Evolutionary conservation across 1,284 basidiomycete species (phyloP).

Genomic region (Trichosporon faecale): DNA sequence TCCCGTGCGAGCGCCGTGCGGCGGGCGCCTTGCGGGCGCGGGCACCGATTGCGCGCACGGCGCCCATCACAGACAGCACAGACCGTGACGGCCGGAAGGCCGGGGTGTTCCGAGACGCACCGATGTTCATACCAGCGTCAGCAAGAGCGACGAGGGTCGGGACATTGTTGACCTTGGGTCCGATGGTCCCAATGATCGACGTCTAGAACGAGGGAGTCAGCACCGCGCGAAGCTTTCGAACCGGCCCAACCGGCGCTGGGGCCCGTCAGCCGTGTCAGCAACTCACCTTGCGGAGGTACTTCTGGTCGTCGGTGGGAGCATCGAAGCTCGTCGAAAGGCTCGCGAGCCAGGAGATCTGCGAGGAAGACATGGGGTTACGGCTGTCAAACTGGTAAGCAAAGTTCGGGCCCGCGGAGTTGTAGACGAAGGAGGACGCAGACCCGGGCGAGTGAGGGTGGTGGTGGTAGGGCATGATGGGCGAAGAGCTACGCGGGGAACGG

Average conservation of each 20-base stretch:
- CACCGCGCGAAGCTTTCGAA: neutral
- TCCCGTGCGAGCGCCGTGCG: neutral
- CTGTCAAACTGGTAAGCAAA: conserved; percentile 15
- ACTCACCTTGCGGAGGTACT: conserved; percentile 81
- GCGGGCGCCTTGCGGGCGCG: neutral
- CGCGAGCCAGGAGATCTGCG: conserved; percentile 85
- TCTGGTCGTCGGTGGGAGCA: conserved; percentile 67
- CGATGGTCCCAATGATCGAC: conserved; percentile 94
- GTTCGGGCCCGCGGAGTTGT: conserved; percentile 9
- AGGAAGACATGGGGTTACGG: conserved; percentile 19
- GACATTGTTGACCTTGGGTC: conserved; percentile 85
- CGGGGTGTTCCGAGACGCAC: conserved; percentile 56
- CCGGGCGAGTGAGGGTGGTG: neutral
- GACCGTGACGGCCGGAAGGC: neutral
- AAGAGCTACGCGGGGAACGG: neutral
- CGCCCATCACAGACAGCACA: neutral
- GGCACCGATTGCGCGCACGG: neutral
- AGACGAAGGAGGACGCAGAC: conserved; percentile 13
- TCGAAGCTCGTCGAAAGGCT: conserved; percentile 68
- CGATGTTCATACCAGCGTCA: conserved; percentile 90
- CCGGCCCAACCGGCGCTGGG: neutral
- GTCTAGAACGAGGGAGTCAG: conserved; percentile 60
- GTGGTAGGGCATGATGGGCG: neutral
- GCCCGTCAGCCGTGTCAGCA: conserved; percentile 18
- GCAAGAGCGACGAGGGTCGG: conserved; percentile 79